Conservation (phyloP, 1,284 basidiomycete species). For the Lentinula novae-zelandiae region DNA sequence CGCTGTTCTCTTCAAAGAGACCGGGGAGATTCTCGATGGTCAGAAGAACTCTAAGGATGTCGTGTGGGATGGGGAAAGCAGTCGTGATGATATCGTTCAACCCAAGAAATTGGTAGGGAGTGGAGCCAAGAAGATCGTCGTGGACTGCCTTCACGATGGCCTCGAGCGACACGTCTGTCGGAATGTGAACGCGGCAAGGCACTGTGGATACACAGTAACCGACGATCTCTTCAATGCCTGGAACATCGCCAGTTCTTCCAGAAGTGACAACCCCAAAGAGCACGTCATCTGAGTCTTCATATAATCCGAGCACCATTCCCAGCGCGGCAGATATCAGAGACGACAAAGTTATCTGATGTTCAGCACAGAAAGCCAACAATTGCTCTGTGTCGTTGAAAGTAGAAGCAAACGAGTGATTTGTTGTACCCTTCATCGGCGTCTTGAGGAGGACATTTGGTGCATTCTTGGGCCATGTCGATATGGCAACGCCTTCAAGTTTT, state of each 20-base stretch:
- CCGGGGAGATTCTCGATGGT: slow-evolving; percentile 3
- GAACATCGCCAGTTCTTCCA: neutral
- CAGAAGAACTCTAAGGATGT: neutral
- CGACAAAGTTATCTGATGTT: neutral
- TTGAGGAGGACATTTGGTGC: neutral
- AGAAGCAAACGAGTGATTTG: neutral
- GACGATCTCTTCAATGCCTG: neutral
- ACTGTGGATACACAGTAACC: neutral
- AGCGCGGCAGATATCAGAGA: neutral
- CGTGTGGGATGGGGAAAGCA: neutral
- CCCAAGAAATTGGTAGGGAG: neutral
- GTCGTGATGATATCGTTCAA: neutral
- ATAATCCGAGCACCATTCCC: neutral
- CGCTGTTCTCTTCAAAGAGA: neutral
- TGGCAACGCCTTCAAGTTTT: neutral
- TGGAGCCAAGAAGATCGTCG: neutral
- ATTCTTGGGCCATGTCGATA: neutral
- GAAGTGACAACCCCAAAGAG: slow-evolving; percentile 1
- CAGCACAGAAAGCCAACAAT: neutral
- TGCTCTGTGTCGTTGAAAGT: neutral
- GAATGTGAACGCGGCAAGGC: neutral
- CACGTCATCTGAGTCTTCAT: neutral
- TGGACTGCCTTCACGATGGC: neutral
- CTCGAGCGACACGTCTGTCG: neutral
- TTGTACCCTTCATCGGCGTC: neutral